A percentile compares a stretch with the other conserved stretches of the same genome.
Evolutionary conservation across 176 grass and related monocot genomes (phyloP).

Genomic region (Chrysopogon serrulatus): DNA sequence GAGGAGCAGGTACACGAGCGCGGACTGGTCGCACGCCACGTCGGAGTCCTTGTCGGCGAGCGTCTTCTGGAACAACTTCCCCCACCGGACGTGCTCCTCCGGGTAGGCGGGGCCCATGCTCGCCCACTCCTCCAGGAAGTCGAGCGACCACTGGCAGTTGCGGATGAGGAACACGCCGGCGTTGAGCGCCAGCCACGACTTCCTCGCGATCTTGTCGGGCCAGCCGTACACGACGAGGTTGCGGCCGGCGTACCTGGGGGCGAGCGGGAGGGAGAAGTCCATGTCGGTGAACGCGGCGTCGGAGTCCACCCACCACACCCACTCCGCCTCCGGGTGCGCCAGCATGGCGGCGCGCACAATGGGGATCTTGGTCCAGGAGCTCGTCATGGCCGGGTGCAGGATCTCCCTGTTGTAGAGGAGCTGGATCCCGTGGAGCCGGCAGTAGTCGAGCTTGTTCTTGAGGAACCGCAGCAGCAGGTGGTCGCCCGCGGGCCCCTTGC

Average conservation of each 20-base stretch:
- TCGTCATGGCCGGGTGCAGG: constrained; percentile 53
- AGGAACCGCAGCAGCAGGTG: constrained; percentile 59
- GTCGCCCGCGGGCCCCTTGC: constrained; percentile 55
- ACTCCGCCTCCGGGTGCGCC: constrained; percentile 63
- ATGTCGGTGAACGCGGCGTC: no score
- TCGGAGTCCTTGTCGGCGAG: constrained; percentile 38
- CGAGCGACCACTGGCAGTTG: constrained; percentile 90
- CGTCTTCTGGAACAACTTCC: background rate
- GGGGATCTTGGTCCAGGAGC: no score
- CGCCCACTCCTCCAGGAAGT: constrained; percentile 48
- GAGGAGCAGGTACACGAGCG: constrained; percentile 55
- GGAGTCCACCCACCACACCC: no score
- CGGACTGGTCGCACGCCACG: constrained; percentile 57
- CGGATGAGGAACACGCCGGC: constrained; percentile 89
- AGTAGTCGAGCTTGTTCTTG: constrained; percentile 93
- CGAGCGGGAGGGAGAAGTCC: no score
- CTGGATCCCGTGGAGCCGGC: constrained; percentile 56
- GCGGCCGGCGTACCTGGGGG: no score
- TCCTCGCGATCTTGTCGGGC: no score
- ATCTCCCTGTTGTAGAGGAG: constrained; percentile 56
- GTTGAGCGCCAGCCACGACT: constrained; percentile 80
- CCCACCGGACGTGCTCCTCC: constrained; percentile 34
- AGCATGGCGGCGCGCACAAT: no score
- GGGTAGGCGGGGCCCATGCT: constrained; percentile 30
- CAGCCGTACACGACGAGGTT: no score